phyloP scores from a whole-genome alignment of 1,139 yeast genomes.

The Arxiozyma bovina region DNA sequence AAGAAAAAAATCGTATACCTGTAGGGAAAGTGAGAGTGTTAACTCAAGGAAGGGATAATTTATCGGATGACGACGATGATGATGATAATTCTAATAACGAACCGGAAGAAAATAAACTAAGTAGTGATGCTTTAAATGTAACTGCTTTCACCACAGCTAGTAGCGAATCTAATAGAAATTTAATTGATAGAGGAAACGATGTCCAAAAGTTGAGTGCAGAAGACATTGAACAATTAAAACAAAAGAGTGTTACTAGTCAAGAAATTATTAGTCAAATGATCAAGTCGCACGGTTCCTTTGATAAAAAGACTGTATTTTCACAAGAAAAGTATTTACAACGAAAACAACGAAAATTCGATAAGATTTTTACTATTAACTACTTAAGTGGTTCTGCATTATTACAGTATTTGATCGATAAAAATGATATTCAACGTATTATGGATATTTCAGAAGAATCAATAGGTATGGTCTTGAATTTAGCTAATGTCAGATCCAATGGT shows the following conservation, averaged over 20 bases:
- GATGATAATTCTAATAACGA: not conserved
- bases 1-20: conserved; percentile 17
- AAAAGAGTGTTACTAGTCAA: conserved; percentile 63
- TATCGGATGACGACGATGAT: not conserved
- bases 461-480: conserved; percentile 66
- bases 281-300: conserved; percentile 77
- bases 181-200: conserved; percentile 63
- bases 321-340: conserved; percentile 88
- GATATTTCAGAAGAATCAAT: conserved; percentile 79
- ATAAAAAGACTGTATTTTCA: conserved; percentile 78
- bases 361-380: conserved; percentile 75
- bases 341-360: conserved; percentile 82
- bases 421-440: conserved; percentile 63
- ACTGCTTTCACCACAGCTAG: conserved; percentile 33
- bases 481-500: conserved; percentile 83
- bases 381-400: conserved; percentile 70
- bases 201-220: conserved; percentile 66
- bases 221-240: conserved; percentile 75
- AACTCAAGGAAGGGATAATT: not conserved
- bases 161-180: conserved; percentile 59
- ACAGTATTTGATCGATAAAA: conserved; percentile 61
- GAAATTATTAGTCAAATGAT: conserved; percentile 74
- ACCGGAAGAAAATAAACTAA: conserved; percentile 6
- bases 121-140: conserved; percentile 5
- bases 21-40: conserved; percentile 24